These are phyloP conservation scores for Raffaelea deltoideospora DNA, from an alignment of 2,329 filamentous ascomycete species.

Conservation along the genomic window DNA sequence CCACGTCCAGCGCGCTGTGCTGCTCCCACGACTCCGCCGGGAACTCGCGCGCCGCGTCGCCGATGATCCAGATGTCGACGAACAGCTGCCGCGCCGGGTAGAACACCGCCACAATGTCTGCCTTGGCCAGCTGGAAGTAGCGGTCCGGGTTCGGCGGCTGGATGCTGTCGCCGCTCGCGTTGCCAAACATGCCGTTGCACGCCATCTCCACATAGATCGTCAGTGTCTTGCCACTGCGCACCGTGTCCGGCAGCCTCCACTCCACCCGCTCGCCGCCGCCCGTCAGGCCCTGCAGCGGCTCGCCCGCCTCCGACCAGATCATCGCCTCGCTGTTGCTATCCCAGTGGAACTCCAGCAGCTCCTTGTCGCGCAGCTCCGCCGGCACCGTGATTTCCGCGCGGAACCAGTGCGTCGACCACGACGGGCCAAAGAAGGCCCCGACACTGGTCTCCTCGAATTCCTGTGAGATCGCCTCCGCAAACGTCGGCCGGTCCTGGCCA, in stretches of 20 bases:
- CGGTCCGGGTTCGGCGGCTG: constrained; percentile 78
- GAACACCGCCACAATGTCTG: constrained; percentile 82
- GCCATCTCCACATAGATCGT: constrained; percentile 95
- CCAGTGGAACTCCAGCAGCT: constrained; percentile 91
- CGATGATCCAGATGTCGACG: constrained; percentile 93
- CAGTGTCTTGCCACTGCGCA: constrained; percentile 74
- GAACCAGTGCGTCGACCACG: constrained; percentile 98
- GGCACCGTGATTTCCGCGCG: constrained; percentile 68
- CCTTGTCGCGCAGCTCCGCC: constrained; percentile 52
- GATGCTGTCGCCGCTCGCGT: constrained; percentile 70
- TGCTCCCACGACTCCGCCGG: constrained; percentile 77
- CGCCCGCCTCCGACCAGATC: constrained; percentile 82
- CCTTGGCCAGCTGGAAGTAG: constrained; percentile 60
- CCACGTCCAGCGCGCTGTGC: constrained; percentile 69
- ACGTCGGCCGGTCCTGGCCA: constrained; percentile 62
- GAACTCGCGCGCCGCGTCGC: constrained; percentile 83
- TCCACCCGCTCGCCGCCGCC: constrained; percentile 78
- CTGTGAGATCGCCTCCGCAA: constrained; percentile 66
- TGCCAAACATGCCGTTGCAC: constrained; percentile 97
- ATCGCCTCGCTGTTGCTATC: constrained; percentile 90
- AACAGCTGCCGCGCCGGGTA: constrained; percentile 66
- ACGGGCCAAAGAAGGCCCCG: constrained; percentile 74
- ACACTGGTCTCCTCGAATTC: constrained; percentile 60
- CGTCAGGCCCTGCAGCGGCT: constrained; percentile 79
- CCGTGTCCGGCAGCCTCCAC: constrained; percentile 75